Evolutionary conservation across 495 filamentous ascomycete species (phyloP).

Genomic region (Penicillium dipodomyicola): DNA sequence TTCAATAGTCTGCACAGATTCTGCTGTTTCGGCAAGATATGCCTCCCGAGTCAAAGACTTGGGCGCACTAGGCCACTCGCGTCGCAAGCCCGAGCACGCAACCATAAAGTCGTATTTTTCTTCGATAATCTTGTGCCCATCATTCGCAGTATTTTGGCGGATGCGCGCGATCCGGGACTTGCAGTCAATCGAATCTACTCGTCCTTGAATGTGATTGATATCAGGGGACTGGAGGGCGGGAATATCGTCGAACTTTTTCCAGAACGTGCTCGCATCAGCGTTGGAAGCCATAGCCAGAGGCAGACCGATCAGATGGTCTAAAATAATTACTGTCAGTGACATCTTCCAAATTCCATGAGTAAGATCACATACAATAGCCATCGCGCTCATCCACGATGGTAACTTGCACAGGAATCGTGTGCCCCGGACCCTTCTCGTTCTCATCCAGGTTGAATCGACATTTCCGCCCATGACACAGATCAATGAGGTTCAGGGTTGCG

Average conservation of each 20-base stretch:
- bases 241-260: slow-evolving; percentile 9
- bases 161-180: slow-evolving; percentile 1
- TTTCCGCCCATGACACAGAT: slow-evolving; percentile 45
- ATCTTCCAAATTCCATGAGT: not conserved
- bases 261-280: slow-evolving; percentile 5
- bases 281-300: slow-evolving; percentile 19
- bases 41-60: slow-evolving; percentile 45
- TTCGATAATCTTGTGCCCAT: slow-evolving; percentile 24
- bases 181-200: slow-evolving; percentile 4
- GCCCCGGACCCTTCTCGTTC: slow-evolving; percentile 12
- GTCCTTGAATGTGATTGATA: slow-evolving; percentile 3
- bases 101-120: slow-evolving; percentile 57
- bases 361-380: slow-evolving; percentile 51
- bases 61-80: slow-evolving; percentile 58
- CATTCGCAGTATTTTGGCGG: not conserved
- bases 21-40: slow-evolving; percentile 50
- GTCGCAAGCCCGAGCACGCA: slow-evolving; percentile 52
- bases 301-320: slow-evolving; percentile 49
- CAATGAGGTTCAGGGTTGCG: slow-evolving; percentile 52
- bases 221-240: slow-evolving; percentile 5
- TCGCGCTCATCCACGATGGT: slow-evolving; percentile 62
- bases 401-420: slow-evolving; percentile 45
- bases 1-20: slow-evolving; percentile 4
- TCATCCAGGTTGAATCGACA: slow-evolving; percentile 12
- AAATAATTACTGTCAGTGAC: not conserved